Conservation (phyloP, 2,329 filamentous ascomycete genomes). For the Exophiala xenobiotica region DNA sequence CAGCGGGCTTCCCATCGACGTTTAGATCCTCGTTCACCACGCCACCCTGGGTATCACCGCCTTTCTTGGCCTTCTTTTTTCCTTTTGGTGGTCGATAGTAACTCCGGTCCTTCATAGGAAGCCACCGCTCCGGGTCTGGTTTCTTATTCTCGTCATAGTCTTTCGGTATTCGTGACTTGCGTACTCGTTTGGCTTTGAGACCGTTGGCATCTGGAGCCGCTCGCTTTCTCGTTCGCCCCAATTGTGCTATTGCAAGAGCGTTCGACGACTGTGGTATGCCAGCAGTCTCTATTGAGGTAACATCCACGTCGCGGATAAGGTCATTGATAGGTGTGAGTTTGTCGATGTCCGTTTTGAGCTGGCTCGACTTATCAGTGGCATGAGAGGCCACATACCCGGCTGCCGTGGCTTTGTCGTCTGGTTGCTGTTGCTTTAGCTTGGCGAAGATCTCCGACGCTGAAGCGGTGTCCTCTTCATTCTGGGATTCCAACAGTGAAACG, state of each 20-base stretch:
- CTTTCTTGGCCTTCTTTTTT: constrained; percentile 85
- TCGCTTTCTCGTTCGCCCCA: constrained; percentile 41
- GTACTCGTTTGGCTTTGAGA: constrained; percentile 43
- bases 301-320: constrained; percentile 44
- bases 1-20: constrained; percentile 46
- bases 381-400: constrained; percentile 86
- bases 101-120: constrained; percentile 84
- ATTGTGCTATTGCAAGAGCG: constrained; percentile 31
- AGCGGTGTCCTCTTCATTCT: constrained; percentile 64
- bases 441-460: constrained; percentile 78
- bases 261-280: constrained; percentile 41
- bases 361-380: constrained; percentile 56
- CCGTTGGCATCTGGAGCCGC: constrained; percentile 36
- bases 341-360: constrained; percentile 38
- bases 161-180: constrained; percentile 49
- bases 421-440: constrained; percentile 64
- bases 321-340: constrained; percentile 42
- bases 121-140: constrained; percentile 87
- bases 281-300: constrained; percentile 45
- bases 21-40: constrained; percentile 69
- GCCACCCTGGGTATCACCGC: constrained; percentile 78
- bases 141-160: constrained; percentile 64
- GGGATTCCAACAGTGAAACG: constrained; percentile 75
- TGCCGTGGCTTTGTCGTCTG: constrained; percentile 64
- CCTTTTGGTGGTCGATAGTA: constrained; percentile 81